These are phyloP conservation scores for Casaregolazyma suthepensis DNA, from an alignment of 1,139 yeast species.

Conservation along the genomic window DNA sequence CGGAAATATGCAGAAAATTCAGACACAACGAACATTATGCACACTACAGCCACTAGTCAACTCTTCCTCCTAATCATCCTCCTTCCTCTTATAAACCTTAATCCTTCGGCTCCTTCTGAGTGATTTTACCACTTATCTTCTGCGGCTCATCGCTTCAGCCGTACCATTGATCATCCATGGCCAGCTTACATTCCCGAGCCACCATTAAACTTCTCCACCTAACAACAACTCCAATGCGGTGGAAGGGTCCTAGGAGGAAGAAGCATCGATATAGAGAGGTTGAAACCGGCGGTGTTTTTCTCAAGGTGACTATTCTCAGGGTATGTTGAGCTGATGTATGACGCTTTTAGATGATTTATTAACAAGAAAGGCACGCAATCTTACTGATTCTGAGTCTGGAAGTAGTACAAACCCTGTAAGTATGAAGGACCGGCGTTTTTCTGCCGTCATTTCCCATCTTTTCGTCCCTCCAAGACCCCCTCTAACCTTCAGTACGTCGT, in stretches of 20 bases:
- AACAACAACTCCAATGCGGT: background rate
- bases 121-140: background rate
- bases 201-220: background rate
- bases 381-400: background rate
- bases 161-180: background rate
- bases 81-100: background rate
- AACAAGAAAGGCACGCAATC: constrained; percentile 5
- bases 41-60: background rate
- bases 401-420: constrained; percentile 3
- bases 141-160: background rate
- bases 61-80: too few species aligned
- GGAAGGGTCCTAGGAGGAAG: background rate
- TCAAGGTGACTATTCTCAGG: constrained; percentile 10
- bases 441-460: background rate
- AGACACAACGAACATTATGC: background rate
- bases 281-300: constrained; percentile 9
- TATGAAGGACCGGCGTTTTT: background rate
- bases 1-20: background rate
- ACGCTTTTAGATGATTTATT: background rate
- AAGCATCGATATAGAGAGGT: background rate
- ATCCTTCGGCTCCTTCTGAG: background rate
- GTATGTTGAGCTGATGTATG: background rate
- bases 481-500: constrained; percentile 22
- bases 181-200: background rate
- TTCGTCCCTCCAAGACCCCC: too few species aligned